Conservation (phyloP, 2,329 filamentous ascomycete species). For the Aspergillus ochraceoroseus region DNA sequence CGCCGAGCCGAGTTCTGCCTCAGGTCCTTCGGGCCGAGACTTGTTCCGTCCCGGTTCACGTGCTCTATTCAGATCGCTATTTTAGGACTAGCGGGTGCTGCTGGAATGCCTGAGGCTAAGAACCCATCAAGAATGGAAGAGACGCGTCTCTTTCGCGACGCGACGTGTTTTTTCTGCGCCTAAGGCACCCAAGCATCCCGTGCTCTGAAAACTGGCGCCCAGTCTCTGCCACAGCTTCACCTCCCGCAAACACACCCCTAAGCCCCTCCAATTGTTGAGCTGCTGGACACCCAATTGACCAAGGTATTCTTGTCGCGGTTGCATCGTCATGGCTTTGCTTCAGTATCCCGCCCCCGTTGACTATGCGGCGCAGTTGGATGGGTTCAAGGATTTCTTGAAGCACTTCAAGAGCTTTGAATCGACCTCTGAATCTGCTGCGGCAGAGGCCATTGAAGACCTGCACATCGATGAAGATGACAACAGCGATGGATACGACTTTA, state of each 20-base stretch:
- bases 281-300: constrained; percentile 18
- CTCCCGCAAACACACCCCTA: constrained; percentile 13
- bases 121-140: constrained; percentile 2
- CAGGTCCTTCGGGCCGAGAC: constrained; percentile 28
- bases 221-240: constrained; percentile 9
- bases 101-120: not conserved
- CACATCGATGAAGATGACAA: constrained; percentile 81
- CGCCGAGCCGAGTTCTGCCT: constrained; percentile 24
- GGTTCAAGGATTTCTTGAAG: constrained; percentile 81
- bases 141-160: constrained; percentile 30
- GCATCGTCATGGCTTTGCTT: constrained; percentile 73
- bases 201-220: constrained; percentile 13
- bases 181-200: constrained; percentile 13
- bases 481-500: constrained; percentile 87
- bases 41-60: constrained; percentile 33
- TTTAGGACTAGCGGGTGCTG: constrained; percentile 15
- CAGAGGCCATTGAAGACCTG: constrained; percentile 76
- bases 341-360: constrained; percentile 73
- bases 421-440: constrained; percentile 61
- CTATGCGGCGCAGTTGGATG: constrained; percentile 73
- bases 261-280: constrained; percentile 17
- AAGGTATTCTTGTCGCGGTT: constrained; percentile 19
- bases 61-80: constrained; percentile 16
- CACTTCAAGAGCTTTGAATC: constrained; percentile 75
- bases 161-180: constrained; percentile 26